Conservation (phyloP, 2,329 filamentous ascomycete species). For the Ascochyta rabiei region DNA sequence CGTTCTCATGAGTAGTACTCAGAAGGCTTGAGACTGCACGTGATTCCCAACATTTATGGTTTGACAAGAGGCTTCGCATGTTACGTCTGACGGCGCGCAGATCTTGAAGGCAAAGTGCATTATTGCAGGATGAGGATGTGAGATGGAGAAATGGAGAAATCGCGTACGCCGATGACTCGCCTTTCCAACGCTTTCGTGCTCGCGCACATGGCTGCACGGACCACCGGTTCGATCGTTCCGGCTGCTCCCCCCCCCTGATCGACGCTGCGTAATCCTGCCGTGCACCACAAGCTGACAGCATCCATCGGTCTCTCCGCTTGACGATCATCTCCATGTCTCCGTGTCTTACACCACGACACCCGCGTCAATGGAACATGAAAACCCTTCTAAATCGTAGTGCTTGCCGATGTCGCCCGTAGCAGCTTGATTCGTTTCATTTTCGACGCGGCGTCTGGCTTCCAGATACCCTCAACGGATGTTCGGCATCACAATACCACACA, state of each 20-base stretch:
- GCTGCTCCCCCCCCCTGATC: conserved; percentile 3
- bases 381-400: background rate
- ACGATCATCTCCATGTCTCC: background rate
- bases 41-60: background rate
- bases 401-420: background rate
- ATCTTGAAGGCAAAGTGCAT: background rate
- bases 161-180: conserved; percentile 4
- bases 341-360: background rate
- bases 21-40: background rate
- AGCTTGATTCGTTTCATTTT: background rate
- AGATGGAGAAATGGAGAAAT: background rate
- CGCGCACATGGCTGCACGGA: conserved; percentile 1
- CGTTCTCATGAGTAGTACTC: background rate
- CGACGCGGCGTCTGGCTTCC: background rate
- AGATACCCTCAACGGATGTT: conserved; percentile 2
- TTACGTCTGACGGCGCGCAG: background rate
- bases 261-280: conserved; percentile 7
- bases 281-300: background rate
- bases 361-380: background rate
- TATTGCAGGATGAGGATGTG: background rate
- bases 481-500: background rate
- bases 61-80: background rate
- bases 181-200: background rate
- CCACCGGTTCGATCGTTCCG: conserved; percentile 9
- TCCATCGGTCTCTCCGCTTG: background rate